Base-by-base conservation (phyloP, 805 yeast genomes). In the Debaryomyces prosopidis region DNA sequence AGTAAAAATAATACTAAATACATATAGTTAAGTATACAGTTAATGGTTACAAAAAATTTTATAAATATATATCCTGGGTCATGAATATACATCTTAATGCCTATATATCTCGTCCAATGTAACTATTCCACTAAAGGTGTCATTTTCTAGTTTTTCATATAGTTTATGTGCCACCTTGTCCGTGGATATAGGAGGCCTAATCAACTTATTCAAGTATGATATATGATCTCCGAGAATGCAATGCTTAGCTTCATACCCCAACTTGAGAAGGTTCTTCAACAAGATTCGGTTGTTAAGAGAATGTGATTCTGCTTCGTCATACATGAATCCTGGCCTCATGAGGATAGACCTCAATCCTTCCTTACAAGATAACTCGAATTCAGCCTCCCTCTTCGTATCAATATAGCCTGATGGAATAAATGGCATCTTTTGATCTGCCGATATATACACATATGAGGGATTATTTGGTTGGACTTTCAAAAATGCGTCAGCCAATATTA, bases 311-410 rank as follows among this genome's bases (percentile, higher is more conserved):
- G 51, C 54, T 15, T 73, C 80, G 58, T 88, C 95, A 57, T 69
- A 86, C 90, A 90, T 83, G 54, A 89, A 81, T 0, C 95, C 95
- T 0, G 97, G 97, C 48, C 96, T 75, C 65, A 87, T 50, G 12
- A 86, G 60, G 1, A 90, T 80, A 0, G 85, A 69, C 45, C 92
- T 75, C 18, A 87, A 67, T 1, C 60, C 60, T 2, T 63, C 59
- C n/a, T 71, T 66, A 16, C 78, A 67, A 20, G 71, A 60, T 16
- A 81, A 62, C 52, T 80, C 84, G 18, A 63, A 62, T 60, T 90
- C 97, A 0, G 97, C 92, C 47, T 75, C 81, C 53, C 96, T 69
- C 56, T 90, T 90, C 17, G 94, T 81, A 8, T 75, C 71, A 30
- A 90, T 80, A 62, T 90, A 90, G 1, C 85, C 90, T 0, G 67